Percentiles rank a stretch among this genome's conserved stretches.
Conservation (phyloP, 331 rosid genomes). For the Malus hybrid region DNA sequence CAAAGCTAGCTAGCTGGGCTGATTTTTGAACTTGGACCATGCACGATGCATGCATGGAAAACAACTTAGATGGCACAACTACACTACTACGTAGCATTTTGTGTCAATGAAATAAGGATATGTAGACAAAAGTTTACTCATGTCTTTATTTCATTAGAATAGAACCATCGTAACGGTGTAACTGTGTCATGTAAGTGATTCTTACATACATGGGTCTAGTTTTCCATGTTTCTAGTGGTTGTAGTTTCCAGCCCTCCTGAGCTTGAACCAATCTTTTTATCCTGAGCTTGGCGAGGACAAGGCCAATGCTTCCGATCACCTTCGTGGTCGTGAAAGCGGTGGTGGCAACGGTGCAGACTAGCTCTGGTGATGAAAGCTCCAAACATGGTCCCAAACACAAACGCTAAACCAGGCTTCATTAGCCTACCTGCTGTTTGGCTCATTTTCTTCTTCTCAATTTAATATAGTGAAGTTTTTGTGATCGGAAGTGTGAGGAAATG, state of each 20-base stretch:
- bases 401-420: background rate
- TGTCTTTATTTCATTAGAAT: too few species aligned
- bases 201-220: background rate
- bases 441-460: background rate
- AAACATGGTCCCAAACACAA: conserved; percentile 19
- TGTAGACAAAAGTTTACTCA: too few species aligned
- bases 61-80: too few species aligned
- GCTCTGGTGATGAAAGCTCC: conserved; percentile 1
- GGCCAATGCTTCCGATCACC: background rate
- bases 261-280: background rate
- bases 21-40: too few species aligned
- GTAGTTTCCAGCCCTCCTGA: background rate
- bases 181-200: too few species aligned
- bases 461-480: background rate
- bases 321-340: background rate
- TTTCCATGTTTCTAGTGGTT: background rate
- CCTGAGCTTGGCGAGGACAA: conserved; percentile 3
- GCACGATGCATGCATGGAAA: too few species aligned
- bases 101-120: too few species aligned
- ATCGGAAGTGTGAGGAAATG: background rate
- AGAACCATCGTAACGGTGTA: too few species aligned
- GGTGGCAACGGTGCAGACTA: background rate
- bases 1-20: too few species aligned
- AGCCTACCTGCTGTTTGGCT: background rate
- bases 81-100: too few species aligned